Conservation (phyloP, 2,329 filamentous ascomycete genomes). For the Curvularia lunata region DNA sequence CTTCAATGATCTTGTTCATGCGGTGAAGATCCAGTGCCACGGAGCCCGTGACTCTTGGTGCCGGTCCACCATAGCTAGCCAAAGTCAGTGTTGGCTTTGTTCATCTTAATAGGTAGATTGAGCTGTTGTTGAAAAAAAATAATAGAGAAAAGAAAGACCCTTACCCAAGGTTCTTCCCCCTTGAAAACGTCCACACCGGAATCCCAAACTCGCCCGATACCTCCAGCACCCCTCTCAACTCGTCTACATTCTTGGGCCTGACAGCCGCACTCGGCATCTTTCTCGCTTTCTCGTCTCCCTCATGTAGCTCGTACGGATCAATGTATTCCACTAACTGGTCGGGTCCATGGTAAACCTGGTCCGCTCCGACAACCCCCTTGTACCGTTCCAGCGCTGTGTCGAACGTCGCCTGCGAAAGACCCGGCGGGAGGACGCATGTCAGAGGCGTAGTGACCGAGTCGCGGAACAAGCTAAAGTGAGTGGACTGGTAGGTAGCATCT, state of each 20-base stretch:
- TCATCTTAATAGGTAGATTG: too few relatives aligned
- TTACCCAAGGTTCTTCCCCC: slow-evolving; percentile 48
- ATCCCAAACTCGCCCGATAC: slow-evolving; percentile 37
- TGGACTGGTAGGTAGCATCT: slow-evolving; percentile 52
- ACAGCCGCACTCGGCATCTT: slow-evolving; percentile 55
- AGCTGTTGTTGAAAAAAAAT: too few relatives aligned
- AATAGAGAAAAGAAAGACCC: neutral
- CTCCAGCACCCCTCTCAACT: slow-evolving; percentile 31
- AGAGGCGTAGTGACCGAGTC: slow-evolving; percentile 49
- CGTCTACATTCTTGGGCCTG: slow-evolving; percentile 40
- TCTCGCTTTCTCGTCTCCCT: slow-evolving; percentile 45
- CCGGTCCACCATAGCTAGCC: slow-evolving; percentile 39
- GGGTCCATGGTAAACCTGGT: slow-evolving; percentile 50
- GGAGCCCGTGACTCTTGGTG: slow-evolving; percentile 47
- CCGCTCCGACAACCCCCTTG: slow-evolving; percentile 45
- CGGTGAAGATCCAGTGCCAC: slow-evolving; percentile 46
- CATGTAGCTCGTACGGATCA: slow-evolving; percentile 56
- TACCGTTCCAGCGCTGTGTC: slow-evolving; percentile 48
- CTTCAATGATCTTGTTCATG: slow-evolving; percentile 55
- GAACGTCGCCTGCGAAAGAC: slow-evolving; percentile 49
- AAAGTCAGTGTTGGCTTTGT: neutral
- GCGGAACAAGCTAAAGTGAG: slow-evolving; percentile 53
- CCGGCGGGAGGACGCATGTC: slow-evolving; percentile 51
- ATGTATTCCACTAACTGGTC: slow-evolving; percentile 54
- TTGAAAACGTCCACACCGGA: slow-evolving; percentile 42